Evolutionary conservation across 345 rosid genomes (phyloP).

Genomic region (Theobroma cacao): DNA sequence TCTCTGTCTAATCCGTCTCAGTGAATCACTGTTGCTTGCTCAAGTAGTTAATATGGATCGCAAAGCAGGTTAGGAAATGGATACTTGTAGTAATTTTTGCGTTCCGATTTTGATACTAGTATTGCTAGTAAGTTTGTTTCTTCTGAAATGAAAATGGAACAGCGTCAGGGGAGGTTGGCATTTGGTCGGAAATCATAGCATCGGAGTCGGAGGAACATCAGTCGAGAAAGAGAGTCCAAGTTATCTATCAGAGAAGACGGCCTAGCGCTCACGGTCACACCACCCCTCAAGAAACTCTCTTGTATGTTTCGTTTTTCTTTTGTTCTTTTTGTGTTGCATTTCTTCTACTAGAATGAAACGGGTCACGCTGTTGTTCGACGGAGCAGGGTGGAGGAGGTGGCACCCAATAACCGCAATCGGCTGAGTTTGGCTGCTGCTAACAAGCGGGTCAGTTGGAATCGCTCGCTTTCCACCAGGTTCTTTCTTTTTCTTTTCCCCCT

Average conservation of each 20-base stretch:
- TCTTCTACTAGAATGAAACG: background rate
- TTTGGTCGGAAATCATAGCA: conserved; percentile 2
- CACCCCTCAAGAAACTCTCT: conserved; percentile 16
- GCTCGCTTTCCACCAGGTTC: conserved; percentile 89
- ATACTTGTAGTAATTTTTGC: no score
- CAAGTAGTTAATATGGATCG: background rate
- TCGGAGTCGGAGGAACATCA: background rate
- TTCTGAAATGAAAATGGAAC: no score
- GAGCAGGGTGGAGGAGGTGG: conserved; percentile 25
- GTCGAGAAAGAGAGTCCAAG: conserved; percentile 29
- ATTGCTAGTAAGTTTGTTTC: no score
- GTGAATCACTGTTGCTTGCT: no score
- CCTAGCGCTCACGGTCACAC: conserved; percentile 16
- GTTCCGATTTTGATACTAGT: no score
- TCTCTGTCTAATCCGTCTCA: no score
- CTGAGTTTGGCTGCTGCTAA: conserved; percentile 46
- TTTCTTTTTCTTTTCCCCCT: background rate
- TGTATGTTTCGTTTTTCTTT: conserved; percentile 23
- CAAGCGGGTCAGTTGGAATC: conserved; percentile 86
- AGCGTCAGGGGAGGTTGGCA: background rate
- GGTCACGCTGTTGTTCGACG: background rate
- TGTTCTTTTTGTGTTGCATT: background rate
- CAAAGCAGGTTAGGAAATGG: background rate
- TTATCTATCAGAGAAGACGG: conserved; percentile 50
- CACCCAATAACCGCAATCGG: conserved; percentile 30